Evolutionary conservation across 2,329 filamentous ascomycete genomes (phyloP).

Genomic region (Teratosphaeria gauchensis): DNA sequence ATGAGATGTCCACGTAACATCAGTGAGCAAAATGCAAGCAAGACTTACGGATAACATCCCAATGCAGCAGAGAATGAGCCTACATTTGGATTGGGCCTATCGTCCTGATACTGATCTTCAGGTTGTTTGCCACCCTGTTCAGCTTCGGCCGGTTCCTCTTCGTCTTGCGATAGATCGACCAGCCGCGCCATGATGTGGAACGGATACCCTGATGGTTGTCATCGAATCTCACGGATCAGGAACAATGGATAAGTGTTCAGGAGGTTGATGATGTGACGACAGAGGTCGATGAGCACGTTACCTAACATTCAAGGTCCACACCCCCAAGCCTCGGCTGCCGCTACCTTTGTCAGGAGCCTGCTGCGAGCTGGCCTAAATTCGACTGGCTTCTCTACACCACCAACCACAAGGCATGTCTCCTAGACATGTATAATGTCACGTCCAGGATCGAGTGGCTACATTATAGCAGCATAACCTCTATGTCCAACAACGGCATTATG

Average conservation of each 20-base stretch:
- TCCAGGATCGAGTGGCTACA: too few relatives aligned
- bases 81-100: slow-evolving; percentile 41
- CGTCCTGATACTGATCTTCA: slow-evolving; percentile 9
- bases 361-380: background rate
- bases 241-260: background rate
- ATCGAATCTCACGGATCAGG: background rate
- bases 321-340: background rate
- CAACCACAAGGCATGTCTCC: too few relatives aligned
- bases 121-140: slow-evolving; percentile 1
- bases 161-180: slow-evolving; percentile 33
- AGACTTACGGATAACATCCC: slow-evolving; percentile 55
- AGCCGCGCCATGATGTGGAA: slow-evolving; percentile 33
- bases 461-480: too few relatives aligned
- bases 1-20: too few relatives aligned
- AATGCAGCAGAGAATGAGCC: slow-evolving; percentile 52
- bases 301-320: background rate
- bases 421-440: too few relatives aligned
- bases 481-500: background rate
- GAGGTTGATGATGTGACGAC: background rate
- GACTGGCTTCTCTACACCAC: background rate
- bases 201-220: background rate
- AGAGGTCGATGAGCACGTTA: background rate
- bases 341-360: background rate
- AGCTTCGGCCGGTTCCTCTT: slow-evolving; percentile 14
- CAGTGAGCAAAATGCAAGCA: background rate